These are phyloP conservation scores for Pichia terricola DNA, from an alignment of 1,139 yeast species.

Conservation along the genomic window DNA sequence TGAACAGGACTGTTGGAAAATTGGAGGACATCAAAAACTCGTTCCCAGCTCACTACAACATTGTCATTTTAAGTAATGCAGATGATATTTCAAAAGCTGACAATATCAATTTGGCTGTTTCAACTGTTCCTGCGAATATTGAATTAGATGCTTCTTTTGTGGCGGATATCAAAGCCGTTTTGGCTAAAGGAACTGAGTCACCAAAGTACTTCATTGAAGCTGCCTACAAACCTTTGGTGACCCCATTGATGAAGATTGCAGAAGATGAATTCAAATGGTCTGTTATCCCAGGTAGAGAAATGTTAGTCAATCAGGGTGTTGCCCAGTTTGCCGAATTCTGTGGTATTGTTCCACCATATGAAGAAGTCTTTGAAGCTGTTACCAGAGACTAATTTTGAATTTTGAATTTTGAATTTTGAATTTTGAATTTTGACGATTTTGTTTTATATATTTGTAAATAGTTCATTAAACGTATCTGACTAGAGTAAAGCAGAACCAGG, in stretches of 20 bases:
- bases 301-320: constrained; percentile 89
- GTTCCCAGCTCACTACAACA: constrained; percentile 51
- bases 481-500: not conserved
- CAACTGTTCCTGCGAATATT: constrained; percentile 84
- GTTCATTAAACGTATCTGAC: not conserved
- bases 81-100: constrained; percentile 35
- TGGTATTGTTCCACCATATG: constrained; percentile 55
- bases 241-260: constrained; percentile 80
- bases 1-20: constrained; percentile 72
- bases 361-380: constrained; percentile 53
- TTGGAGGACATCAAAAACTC: constrained; percentile 46
- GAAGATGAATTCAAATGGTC: constrained; percentile 51
- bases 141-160: constrained; percentile 52
- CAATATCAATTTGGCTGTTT: constrained; percentile 55
- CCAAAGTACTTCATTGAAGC: constrained; percentile 69
- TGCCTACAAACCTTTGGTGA: constrained; percentile 80
- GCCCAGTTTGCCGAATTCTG: constrained; percentile 79
- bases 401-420: too few species aligned
- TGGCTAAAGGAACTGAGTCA: constrained; percentile 34
- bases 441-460: too few species aligned
- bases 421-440: too few species aligned
- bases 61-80: constrained; percentile 46
- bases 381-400: constrained; percentile 13
- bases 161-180: constrained; percentile 34
- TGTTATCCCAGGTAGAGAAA: constrained; percentile 77